These are phyloP conservation scores for Fusarium verticillioides DNA, from an alignment of 2,329 filamentous ascomycete species.

Conservation along the genomic window DNA sequence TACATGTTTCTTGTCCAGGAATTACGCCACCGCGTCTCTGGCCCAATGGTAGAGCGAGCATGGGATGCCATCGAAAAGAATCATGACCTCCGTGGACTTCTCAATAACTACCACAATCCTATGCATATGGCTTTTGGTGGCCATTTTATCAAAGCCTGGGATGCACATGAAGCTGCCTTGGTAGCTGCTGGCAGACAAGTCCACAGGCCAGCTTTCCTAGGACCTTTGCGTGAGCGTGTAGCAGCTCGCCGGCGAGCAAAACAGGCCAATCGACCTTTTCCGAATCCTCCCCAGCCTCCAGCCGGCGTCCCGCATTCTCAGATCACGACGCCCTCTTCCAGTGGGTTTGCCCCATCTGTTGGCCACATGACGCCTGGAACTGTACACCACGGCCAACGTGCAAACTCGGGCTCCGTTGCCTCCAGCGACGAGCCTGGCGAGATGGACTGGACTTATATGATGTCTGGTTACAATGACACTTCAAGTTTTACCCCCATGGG, in stretches of 20 bases:
- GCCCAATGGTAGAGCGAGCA: constrained; percentile 67
- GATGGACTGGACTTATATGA: constrained; percentile 63
- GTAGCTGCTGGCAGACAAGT: constrained; percentile 56
- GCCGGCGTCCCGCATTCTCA: constrained; percentile 41
- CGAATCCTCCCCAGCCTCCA: constrained; percentile 38
- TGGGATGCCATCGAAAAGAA: constrained; percentile 68
- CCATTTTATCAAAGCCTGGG: constrained; percentile 72
- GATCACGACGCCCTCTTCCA: constrained; percentile 40
- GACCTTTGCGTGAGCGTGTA: constrained; percentile 57
- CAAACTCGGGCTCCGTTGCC: constrained; percentile 31
- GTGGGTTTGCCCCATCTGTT: constrained; percentile 49
- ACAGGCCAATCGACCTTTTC: constrained; percentile 44
- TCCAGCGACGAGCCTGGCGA: constrained; percentile 48
- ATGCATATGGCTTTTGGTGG: constrained; percentile 68
- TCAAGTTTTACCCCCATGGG: constrained; percentile 45
- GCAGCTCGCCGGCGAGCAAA: constrained; percentile 50
- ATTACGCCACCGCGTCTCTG: constrained; percentile 62
- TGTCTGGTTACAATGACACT: constrained; percentile 55
- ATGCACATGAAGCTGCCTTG: constrained; percentile 63
- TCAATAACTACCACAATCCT: constrained; percentile 62
- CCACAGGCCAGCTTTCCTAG: constrained; percentile 59
- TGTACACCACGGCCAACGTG: constrained; percentile 9
- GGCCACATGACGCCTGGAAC: constrained; percentile 31
- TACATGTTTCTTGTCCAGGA: constrained; percentile 70
- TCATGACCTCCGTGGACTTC: constrained; percentile 62